These are phyloP conservation scores for Arthrobotrys megalospora DNA, from an alignment of 2,329 filamentous ascomycete genomes.

Conservation along the genomic window DNA sequence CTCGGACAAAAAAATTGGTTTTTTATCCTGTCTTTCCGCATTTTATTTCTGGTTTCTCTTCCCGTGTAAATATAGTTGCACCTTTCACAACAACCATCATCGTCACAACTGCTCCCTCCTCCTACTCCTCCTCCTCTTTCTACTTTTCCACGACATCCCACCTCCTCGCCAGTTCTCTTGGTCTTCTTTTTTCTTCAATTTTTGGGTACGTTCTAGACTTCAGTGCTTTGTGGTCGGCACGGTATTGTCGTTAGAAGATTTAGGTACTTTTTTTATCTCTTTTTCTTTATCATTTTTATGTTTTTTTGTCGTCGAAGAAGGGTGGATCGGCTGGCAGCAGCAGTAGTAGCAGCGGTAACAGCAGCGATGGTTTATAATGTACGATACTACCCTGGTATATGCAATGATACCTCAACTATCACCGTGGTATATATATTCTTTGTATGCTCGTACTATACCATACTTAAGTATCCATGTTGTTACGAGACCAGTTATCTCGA, in stretches of 20 bases:
- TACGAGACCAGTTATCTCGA: no score
- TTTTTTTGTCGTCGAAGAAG: neutral
- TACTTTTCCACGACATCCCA: neutral
- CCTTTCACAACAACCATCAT: neutral
- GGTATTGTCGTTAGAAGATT: conserved; percentile 30
- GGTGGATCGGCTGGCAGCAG: conserved; percentile 4
- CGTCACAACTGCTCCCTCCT: neutral
- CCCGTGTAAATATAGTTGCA: conserved; percentile 47
- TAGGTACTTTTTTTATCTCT: neutral
- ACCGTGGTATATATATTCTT: no score
- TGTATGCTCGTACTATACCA: no score
- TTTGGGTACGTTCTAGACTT: conserved; percentile 33
- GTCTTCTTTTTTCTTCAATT: no score
- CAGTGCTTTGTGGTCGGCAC: conserved; percentile 33
- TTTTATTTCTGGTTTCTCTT: conserved; percentile 18
- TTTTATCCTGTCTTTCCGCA: conserved; percentile 16
- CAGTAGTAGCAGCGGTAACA: neutral
- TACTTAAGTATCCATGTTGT: no score
- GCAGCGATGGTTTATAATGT: conserved; percentile 19
- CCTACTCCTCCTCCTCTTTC: neutral
- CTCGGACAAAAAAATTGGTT: conserved; percentile 51
- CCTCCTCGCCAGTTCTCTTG: neutral
- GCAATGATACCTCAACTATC: neutral
- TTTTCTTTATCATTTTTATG: conserved; percentile 5
- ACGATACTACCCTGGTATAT: conserved; percentile 24